These are phyloP conservation scores for Talinum fruticosum DNA, from an alignment of 148 eudicot genomes.

Conservation along the genomic window DNA sequence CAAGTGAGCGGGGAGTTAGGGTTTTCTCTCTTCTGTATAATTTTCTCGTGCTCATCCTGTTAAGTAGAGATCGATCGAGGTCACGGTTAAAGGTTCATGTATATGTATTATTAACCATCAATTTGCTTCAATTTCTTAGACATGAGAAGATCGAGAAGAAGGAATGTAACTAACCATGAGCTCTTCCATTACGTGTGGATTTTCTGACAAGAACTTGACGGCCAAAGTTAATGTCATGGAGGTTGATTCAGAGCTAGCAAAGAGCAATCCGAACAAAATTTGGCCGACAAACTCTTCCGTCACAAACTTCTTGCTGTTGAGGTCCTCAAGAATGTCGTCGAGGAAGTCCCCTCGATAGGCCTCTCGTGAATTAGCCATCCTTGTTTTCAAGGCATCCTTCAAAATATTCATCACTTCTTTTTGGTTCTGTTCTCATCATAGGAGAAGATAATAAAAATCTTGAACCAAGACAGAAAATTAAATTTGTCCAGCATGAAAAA, in stretches of 20 bases:
- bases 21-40: constrained; percentile 36
- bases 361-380: constrained; percentile 21
- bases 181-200: constrained; percentile 37
- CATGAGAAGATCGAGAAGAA: too few relatives aligned
- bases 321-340: constrained; percentile 31
- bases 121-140: not conserved
- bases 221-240: constrained; percentile 30
- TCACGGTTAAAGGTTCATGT: too few relatives aligned
- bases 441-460: too few relatives aligned
- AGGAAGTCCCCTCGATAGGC: constrained; percentile 31
- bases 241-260: constrained; percentile 43
- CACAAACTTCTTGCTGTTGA: constrained; percentile 31
- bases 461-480: too few relatives aligned
- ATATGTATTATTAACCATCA: not conserved
- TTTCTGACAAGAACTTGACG: constrained; percentile 42
- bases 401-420: constrained; percentile 33
- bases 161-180: constrained; percentile 21
- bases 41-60: constrained; percentile 61
- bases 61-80: not conserved
- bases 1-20: constrained; percentile 43
- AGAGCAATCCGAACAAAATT: constrained; percentile 42
- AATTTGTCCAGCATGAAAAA: too few relatives aligned
- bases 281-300: constrained; percentile 41
- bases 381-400: constrained; percentile 23
- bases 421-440: constrained; percentile 28